Conservation (phyloP, 192 early-diverging fungal genomes). For the Coemansia sp. region DNA sequence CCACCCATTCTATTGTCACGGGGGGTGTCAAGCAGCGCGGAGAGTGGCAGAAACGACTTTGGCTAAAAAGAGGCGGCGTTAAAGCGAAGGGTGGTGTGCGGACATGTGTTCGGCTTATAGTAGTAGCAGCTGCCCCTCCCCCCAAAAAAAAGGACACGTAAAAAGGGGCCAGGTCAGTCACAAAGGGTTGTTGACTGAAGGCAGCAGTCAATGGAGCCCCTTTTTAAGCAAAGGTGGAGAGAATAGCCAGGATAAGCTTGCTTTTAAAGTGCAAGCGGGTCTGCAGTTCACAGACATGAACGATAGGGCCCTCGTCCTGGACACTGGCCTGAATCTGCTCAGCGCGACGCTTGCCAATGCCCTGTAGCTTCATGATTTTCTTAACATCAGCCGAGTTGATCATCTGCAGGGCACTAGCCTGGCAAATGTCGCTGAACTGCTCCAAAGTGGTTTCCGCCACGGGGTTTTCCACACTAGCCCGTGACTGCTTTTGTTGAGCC, state of each 20-base stretch:
- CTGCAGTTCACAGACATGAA: slow-evolving; percentile 38
- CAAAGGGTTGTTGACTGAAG: background rate
- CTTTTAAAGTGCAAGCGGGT: slow-evolving; percentile 42
- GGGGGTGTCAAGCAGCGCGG: background rate
- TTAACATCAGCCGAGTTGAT: slow-evolving; percentile 57
- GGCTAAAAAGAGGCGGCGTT: background rate
- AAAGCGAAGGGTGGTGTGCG: background rate
- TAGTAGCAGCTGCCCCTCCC: too few relatives aligned
- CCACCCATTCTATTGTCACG: background rate
- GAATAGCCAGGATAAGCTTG: slow-evolving; percentile 46
- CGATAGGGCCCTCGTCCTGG: slow-evolving; percentile 40
- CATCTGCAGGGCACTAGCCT: slow-evolving; percentile 55
- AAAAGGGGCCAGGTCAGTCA: background rate
- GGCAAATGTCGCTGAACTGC: slow-evolving; percentile 41
- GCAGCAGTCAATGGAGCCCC: background rate
- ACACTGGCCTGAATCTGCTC: slow-evolving; percentile 56
- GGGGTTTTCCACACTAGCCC: background rate
- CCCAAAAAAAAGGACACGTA: background rate
- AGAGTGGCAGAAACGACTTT: background rate
- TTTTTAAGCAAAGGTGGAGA: slow-evolving; percentile 44
- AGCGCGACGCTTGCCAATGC: slow-evolving; percentile 60
- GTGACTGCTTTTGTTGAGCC: background rate
- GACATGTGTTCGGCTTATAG: background rate
- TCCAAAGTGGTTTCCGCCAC: slow-evolving; percentile 19
- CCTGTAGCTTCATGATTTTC: slow-evolving; percentile 56